phyloP scores from a whole-genome alignment of 2,329 filamentous ascomycete genomes.

The Biscogniauxia marginata region DNA sequence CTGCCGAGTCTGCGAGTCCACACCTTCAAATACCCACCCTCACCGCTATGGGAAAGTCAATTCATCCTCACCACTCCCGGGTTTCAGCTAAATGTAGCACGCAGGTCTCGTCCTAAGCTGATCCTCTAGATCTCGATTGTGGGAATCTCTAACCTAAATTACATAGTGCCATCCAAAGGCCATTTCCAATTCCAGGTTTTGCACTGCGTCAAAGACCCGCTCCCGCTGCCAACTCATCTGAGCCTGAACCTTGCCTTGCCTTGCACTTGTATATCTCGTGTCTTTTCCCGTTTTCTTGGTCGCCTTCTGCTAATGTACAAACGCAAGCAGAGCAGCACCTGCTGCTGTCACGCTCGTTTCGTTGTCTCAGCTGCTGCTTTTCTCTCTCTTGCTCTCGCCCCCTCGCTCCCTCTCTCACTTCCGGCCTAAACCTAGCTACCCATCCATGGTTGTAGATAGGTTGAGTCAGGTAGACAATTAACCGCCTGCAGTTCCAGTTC shows the following conservation, averaged over 20 bases:
- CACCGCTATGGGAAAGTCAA: slow-evolving; percentile 6
- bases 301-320: not conserved
- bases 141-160: not conserved
- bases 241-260: too few species aligned
- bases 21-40: not conserved
- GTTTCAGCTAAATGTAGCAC: slow-evolving; percentile 12
- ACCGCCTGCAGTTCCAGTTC: slow-evolving; percentile 1
- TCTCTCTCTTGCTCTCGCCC: not conserved
- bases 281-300: not conserved
- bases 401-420: not conserved
- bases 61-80: slow-evolving; percentile 18
- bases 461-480: too few species aligned
- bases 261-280: not conserved
- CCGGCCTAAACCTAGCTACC: slow-evolving; percentile 3
- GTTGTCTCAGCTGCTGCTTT: not conserved
- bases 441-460: too few species aligned
- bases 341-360: not conserved
- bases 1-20: too few species aligned
- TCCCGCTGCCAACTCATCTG: not conserved
- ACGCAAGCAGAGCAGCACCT: not conserved
- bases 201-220: slow-evolving; percentile 1
- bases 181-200: not conserved
- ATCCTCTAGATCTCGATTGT: slow-evolving; percentile 12
- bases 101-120: slow-evolving; percentile 14
- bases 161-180: not conserved